These are phyloP conservation scores for Gilbertella persicaria DNA, from an alignment of 371 early-diverging fungal genomes.

Conservation along the genomic window DNA sequence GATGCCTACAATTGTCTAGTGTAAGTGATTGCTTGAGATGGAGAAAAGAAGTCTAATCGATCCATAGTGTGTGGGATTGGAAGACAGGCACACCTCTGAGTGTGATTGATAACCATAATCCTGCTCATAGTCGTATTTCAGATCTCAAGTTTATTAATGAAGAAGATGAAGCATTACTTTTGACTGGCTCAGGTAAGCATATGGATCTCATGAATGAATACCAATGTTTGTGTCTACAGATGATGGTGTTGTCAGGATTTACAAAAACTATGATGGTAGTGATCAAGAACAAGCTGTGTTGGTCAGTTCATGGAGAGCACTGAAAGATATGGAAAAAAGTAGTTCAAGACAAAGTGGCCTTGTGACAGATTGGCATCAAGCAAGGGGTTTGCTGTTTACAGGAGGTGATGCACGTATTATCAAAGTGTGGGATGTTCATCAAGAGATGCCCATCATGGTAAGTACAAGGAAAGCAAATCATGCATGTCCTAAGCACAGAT, in stretches of 20 bases:
- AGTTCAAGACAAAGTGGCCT: constrained; percentile 61
- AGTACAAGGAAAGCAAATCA: too few species aligned
- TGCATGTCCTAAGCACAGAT: not conserved
- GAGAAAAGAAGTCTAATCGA: too few species aligned
- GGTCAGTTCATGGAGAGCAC: constrained; percentile 76
- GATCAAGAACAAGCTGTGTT: constrained; percentile 62
- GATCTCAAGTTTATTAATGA: constrained; percentile 89
- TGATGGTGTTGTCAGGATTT: constrained; percentile 81
- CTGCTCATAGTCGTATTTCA: constrained; percentile 68
- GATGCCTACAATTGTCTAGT: constrained; percentile 63
- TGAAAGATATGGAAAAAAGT: constrained; percentile 69
- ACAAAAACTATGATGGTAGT: constrained; percentile 68
- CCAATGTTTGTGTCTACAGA: constrained; percentile 39
- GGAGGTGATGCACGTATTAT: constrained; percentile 76
- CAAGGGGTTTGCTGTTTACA: constrained; percentile 65
- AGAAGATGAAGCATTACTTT: constrained; percentile 79
- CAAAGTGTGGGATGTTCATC: constrained; percentile 84
- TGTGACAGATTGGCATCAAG: constrained; percentile 82
- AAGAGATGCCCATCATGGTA: constrained; percentile 74
- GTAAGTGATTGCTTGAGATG: constrained; percentile 14
- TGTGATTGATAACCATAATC: constrained; percentile 70
- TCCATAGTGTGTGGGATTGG: constrained; percentile 81
- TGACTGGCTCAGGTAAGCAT: constrained; percentile 73
- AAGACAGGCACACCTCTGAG: constrained; percentile 63
- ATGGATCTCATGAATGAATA: too few species aligned